Percentiles rank a stretch among this genome's conserved stretches.
Conservation (phyloP, 768 basidiomycete species). For the Infundibulicybe gibba region DNA sequence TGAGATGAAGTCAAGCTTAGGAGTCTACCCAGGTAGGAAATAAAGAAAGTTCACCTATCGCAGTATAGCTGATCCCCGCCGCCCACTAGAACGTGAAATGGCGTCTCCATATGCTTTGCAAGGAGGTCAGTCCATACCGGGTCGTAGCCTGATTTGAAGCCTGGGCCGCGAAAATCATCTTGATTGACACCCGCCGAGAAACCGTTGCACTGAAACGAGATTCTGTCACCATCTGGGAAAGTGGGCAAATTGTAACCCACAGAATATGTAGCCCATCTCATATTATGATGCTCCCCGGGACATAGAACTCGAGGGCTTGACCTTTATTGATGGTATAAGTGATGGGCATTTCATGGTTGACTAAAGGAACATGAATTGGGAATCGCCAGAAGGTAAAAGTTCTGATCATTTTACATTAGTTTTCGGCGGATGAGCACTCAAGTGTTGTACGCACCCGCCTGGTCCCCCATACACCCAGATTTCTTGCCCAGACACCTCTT, state of each 20-base stretch:
- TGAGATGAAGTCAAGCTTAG: conserved; percentile 16
- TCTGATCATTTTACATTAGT: conserved; percentile 29
- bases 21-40: background rate
- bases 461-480: conserved; percentile 64
- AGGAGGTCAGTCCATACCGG: conserved; percentile 95
- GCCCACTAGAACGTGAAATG: conserved; percentile 90
- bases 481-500: conserved; percentile 58
- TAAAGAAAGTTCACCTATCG: conserved; percentile 49
- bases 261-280: conserved; percentile 89
- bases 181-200: conserved; percentile 89
- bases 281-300: conserved; percentile 80
- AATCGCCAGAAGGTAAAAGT: conserved; percentile 96
- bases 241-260: conserved; percentile 35
- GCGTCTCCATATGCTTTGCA: conserved; percentile 68
- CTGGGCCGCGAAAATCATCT: conserved; percentile 80
- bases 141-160: conserved; percentile 80
- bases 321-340: conserved; percentile 82
- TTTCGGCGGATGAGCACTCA: background rate
- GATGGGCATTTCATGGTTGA: conserved; percentile 67
- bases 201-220: conserved; percentile 66
- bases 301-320: conserved; percentile 72
- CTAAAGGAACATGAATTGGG: conserved; percentile 76
- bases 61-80: conserved; percentile 95
- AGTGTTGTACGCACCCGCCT: conserved; percentile 39
- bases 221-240: background rate